Conservation (phyloP, 2,329 filamentous ascomycete species). For the Metarhizium anisopliae region DNA sequence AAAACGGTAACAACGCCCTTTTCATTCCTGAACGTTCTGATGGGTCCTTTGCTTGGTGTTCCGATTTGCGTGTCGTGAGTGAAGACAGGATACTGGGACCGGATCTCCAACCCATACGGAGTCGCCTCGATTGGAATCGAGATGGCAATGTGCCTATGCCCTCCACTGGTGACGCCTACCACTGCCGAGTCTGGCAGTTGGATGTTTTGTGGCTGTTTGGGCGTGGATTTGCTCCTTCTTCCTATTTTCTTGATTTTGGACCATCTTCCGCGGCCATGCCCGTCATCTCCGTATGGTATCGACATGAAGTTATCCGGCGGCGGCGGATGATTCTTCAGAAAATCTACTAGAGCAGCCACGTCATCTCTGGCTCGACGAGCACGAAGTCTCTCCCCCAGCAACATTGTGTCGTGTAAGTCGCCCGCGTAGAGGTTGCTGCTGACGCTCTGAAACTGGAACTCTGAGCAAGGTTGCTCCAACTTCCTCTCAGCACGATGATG, state of each 20-base stretch:
- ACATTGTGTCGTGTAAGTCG: conserved; percentile 4
- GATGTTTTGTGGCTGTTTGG: conserved; percentile 21
- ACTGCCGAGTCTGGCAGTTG: conserved; percentile 47
- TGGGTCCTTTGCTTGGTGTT: conserved; percentile 9
- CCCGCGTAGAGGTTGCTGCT: conserved; percentile 1
- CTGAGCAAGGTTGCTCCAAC: not conserved
- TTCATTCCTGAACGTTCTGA: conserved; percentile 22
- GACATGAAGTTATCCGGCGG: conserved; percentile 44
- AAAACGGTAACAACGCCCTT: conserved; percentile 28
- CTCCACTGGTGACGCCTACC: conserved; percentile 41
- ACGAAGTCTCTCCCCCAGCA: conserved; percentile 7
- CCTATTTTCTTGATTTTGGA: conserved; percentile 32
- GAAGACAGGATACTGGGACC: conserved; percentile 25
- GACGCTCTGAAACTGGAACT: not conserved
- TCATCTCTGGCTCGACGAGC: conserved; percentile 15
- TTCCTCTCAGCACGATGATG: not conserved
- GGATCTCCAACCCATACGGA: conserved; percentile 26
- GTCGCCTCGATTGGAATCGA: conserved; percentile 47
- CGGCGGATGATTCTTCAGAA: conserved; percentile 38
- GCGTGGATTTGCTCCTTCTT: conserved; percentile 25
- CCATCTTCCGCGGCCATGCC: conserved; percentile 29
- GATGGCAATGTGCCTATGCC: conserved; percentile 51
- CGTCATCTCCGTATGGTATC: conserved; percentile 22
- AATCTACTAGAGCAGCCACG: conserved; percentile 33
- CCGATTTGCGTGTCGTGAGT: conserved; percentile 9